These are phyloP conservation scores for Petunia axillaris DNA, from an alignment of 257 asterid genomes.

Conservation along the genomic window DNA sequence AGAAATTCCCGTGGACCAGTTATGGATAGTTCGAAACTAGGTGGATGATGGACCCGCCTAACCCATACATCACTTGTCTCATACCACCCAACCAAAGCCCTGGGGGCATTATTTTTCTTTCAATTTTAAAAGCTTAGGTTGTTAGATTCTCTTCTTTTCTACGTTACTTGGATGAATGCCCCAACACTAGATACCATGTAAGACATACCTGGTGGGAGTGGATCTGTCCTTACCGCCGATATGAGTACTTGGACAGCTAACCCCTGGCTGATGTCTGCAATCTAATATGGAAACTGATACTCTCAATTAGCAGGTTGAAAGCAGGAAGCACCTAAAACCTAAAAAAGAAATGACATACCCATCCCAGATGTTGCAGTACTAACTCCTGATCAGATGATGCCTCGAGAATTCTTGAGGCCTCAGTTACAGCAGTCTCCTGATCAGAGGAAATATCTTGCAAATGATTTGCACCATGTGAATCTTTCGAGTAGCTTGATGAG, in stretches of 20 bases:
- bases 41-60: background rate
- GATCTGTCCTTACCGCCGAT: conserved; percentile 69
- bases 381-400: conserved; percentile 86
- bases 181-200: conserved; percentile 16
- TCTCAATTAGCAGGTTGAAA: conserved; percentile 7
- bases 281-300: conserved; percentile 48
- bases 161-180: background rate
- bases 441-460: conserved; percentile 46
- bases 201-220: conserved; percentile 79
- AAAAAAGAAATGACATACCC: conserved; percentile 59
- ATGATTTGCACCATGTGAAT: conserved; percentile 49
- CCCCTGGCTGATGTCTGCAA: conserved; percentile 81
- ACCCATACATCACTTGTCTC: background rate
- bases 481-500: conserved; percentile 49
- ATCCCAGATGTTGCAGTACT: conserved; percentile 91
- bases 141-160: background rate
- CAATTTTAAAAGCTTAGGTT: background rate
- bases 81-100: no score
- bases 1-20: background rate
- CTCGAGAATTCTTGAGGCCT: conserved; percentile 86
- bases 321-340: background rate
- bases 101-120: no score
- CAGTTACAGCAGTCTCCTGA: conserved; percentile 68
- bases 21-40: background rate
- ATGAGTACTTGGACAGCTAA: conserved; percentile 83